Base-by-base conservation (phyloP, 2,329 filamentous ascomycete genomes). In the Nemania bipapillata region DNA sequence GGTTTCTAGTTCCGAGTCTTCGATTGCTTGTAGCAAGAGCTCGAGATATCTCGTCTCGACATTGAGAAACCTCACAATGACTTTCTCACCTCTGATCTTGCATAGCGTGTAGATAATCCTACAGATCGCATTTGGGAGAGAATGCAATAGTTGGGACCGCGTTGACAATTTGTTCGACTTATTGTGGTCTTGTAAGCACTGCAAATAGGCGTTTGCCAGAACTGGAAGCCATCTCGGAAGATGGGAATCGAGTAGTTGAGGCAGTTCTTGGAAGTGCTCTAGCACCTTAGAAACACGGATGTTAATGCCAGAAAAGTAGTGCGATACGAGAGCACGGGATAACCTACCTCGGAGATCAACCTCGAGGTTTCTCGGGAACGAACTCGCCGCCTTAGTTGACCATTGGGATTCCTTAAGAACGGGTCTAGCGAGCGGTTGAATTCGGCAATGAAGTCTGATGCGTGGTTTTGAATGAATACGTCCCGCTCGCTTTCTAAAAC, bases 181-280 rank as follows among this genome's bases (percentile, higher is more conserved):
- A 73, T 79, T 82, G 77, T 81, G 79, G 56, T 79, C 81, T 70
- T 82, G 82, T 8, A 94, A 81, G 74, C 89, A 89, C 62, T 89
- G 87, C 22, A 97, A 82, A 75, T 95, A 96, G 20, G 92, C 91
- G 75, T 90, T 86, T 28, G 93, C 89, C 40, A 98, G 84, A 47
- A 87, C 83, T 26, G 92, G 91, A 57, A 98, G 84, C 80, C 96
- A 89, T 71, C 82, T 86, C 58, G 91, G 89, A 49, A 99, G 85
- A 79, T 95, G 88, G 9, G 93, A 89, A 80, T 99, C 96, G 28
- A 99, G 87, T 45, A 98, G 86, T 79, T 99, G 96, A 20, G 96
- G 96, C 72, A 96, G 91, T 83, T 97, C 94, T 84, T 98, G 95
- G 74, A 98, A 99, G 1, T 92, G 90, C 74, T 97, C 94, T 57